These are phyloP conservation scores for Leucosporidium creatinivorum DNA, from an alignment of 768 basidiomycete genomes.

Conservation along the genomic window DNA sequence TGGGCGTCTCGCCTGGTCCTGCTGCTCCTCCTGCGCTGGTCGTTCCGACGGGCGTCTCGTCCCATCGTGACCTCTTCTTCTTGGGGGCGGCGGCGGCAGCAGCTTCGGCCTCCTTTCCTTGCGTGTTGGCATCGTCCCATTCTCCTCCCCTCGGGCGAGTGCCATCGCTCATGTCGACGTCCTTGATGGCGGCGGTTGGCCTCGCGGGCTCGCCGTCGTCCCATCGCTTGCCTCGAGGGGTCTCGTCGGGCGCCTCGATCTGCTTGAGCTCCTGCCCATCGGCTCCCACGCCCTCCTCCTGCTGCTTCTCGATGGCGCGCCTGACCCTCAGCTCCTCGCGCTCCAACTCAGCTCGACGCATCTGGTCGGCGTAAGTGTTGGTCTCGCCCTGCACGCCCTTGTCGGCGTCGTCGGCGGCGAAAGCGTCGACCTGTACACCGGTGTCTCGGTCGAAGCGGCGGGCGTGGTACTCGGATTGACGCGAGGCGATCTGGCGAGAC, in stretches of 20 bases:
- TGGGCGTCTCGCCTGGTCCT: constrained; percentile 60
- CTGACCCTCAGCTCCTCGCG: constrained; percentile 81
- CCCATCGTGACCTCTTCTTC: constrained; percentile 93
- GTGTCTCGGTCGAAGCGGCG: constrained; percentile 78
- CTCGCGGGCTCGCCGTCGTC: constrained; percentile 48
- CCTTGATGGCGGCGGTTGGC: constrained; percentile 43
- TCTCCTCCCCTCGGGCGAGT: constrained; percentile 54
- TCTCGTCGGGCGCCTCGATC: constrained; percentile 69
- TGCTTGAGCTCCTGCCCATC: constrained; percentile 59
- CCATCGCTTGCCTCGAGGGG: constrained; percentile 64
- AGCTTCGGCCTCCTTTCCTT: constrained; percentile 65
- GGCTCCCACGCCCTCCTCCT: constrained; percentile 51
- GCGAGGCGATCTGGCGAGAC: constrained; percentile 82
- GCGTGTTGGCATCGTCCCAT: constrained; percentile 43
- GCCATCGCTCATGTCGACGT: constrained; percentile 61
- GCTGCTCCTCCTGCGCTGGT: constrained; percentile 42
- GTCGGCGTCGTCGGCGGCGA: constrained; percentile 46
- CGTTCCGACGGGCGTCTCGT: constrained; percentile 73
- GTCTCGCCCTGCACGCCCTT: constrained; percentile 59
- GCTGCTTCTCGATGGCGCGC: constrained; percentile 80
- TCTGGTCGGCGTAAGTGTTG: constrained; percentile 83
- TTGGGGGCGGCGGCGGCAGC: constrained; percentile 59
- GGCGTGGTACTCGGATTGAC: constrained; percentile 92
- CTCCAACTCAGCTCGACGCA: constrained; percentile 82
- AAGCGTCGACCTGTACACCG: constrained; percentile 46